These are phyloP conservation scores for Vicia villosa DNA, from an alignment of 306 rosid genomes.

Conservation along the genomic window DNA sequence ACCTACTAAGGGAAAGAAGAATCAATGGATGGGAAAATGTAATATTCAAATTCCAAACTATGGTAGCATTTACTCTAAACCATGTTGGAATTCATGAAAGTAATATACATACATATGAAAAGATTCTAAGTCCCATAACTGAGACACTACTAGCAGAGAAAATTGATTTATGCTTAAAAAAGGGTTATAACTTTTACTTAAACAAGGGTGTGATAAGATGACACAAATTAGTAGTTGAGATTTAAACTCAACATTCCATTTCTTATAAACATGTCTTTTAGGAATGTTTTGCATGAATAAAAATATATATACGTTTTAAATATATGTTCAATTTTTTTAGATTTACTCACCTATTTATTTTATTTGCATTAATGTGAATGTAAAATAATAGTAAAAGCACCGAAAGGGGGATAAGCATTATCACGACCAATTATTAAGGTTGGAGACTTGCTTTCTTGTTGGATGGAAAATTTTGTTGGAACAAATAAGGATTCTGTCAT, in stretches of 20 bases:
- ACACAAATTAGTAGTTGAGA: slow-evolving; percentile 2
- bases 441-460: slow-evolving; percentile 37
- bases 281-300: neutral
- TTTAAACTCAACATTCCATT: neutral
- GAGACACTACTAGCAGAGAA: slow-evolving; percentile 27
- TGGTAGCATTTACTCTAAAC: slow-evolving; percentile 21
- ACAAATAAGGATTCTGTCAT: slow-evolving; percentile 14
- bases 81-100: slow-evolving; percentile 10
- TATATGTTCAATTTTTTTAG: neutral
- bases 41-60: slow-evolving; percentile 18
- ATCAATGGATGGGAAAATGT: slow-evolving; percentile 16
- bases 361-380: neutral
- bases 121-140: slow-evolving; percentile 22
- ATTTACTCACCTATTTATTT: neutral
- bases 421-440: slow-evolving; percentile 47
- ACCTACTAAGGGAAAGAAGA: slow-evolving; percentile 4
- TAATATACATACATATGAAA: neutral
- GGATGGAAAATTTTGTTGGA: slow-evolving; percentile 42
- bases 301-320: too few relatives aligned
- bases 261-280: neutral
- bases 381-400: neutral
- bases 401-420: slow-evolving; percentile 48
- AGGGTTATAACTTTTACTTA: slow-evolving; percentile 3
- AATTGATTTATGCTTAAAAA: slow-evolving; percentile 34
- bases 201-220: slow-evolving; percentile 31